Percentiles rank a stretch among this genome's conserved stretches.
These are phyloP conservation scores for Calocera cornea DNA, from an alignment of 768 basidiomycete species.

Conservation along the genomic window DNA sequence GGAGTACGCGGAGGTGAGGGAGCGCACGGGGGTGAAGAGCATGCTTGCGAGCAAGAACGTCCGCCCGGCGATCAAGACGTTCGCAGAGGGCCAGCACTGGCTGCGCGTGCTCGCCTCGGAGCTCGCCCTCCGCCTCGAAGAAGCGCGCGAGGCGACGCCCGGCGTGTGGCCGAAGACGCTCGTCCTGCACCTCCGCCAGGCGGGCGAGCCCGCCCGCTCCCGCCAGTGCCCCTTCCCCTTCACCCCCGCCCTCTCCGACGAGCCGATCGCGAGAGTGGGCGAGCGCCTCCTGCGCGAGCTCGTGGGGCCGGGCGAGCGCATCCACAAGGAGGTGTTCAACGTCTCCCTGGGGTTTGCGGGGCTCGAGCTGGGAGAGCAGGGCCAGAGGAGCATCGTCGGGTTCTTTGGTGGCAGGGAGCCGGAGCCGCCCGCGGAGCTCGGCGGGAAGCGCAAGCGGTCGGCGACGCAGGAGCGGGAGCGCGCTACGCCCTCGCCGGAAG, in stretches of 20 bases:
- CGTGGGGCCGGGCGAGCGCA: conserved; percentile 36
- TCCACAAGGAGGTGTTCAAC: conserved; percentile 43
- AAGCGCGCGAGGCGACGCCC: conserved; percentile 57
- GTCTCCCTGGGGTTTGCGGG: conserved; percentile 66
- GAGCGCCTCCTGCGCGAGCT: conserved; percentile 80
- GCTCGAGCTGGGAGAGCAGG: conserved; percentile 56
- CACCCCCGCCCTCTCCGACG: conserved; percentile 55
- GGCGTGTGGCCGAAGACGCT: conserved; percentile 88
- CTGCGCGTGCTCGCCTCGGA: conserved; percentile 84
- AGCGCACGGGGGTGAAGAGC: conserved; percentile 69
- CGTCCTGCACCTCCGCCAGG: conserved; percentile 62
- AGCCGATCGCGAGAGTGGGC: conserved; percentile 59
- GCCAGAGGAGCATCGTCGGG: conserved; percentile 76
- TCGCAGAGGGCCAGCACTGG: conserved; percentile 76
- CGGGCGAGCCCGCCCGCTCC: conserved; percentile 52
- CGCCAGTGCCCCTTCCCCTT: conserved; percentile 85
- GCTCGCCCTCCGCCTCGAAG: conserved; percentile 67
- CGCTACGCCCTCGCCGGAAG: neutral
- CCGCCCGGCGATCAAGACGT: conserved; percentile 56
- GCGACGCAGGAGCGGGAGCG: neutral
- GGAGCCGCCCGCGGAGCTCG: too few relatives aligned
- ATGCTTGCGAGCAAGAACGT: conserved; percentile 98
- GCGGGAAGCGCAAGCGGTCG: conserved; percentile 15
- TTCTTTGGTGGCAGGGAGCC: conserved; percentile 44
- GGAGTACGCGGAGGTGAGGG: conserved; percentile 43